Evolutionary conservation across 306 rosid species (phyloP).

Genomic region (Cucumis sativus): Cucumber_9930_V3 NC_026655.2:25864501-25865000

Average conservation of each 20-base stretch:
- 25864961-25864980: slow-evolving; percentile 1
- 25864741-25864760: slow-evolving; percentile 32
- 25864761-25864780: slow-evolving; percentile 58
- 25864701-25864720: slow-evolving; percentile 66
- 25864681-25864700: slow-evolving; percentile 50
- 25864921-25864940: not conserved
- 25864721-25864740: slow-evolving; percentile 50
- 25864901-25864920: slow-evolving; percentile 7
- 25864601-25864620: slow-evolving; percentile 70
- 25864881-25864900: slow-evolving; percentile 15
- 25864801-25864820: slow-evolving; percentile 12
- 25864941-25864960: not conserved
- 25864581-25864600: slow-evolving; percentile 61
- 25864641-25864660: slow-evolving; percentile 84
- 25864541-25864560: slow-evolving; percentile 75
- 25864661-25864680: slow-evolving; percentile 58
- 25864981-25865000: not conserved
- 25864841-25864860: not conserved
- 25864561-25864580: slow-evolving; percentile 58
- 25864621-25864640: slow-evolving; percentile 57
- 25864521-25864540: slow-evolving; percentile 64
- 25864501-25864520: slow-evolving; percentile 83
- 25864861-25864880: slow-evolving; percentile 6
- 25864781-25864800: slow-evolving; percentile 39
- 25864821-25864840: slow-evolving; percentile 2